phyloP scores from a whole-genome alignment of 2,329 filamentous ascomycete genomes.

The Talaromyces piceae region DNA sequence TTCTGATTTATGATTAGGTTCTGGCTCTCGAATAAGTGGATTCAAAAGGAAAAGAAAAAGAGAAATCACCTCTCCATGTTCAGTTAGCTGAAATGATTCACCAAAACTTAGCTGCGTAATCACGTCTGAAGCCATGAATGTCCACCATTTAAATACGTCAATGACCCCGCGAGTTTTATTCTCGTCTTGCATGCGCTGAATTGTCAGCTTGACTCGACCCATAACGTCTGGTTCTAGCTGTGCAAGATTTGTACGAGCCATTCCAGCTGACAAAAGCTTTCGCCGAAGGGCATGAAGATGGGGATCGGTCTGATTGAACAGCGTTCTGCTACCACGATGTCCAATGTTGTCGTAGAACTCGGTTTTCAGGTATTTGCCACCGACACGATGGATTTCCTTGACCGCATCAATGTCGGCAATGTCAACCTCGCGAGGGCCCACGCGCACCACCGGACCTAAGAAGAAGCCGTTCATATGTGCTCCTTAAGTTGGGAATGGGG shows the following conservation, averaged over 20 bases:
- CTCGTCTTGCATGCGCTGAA: slow-evolving; percentile 41
- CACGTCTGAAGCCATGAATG: slow-evolving; percentile 49
- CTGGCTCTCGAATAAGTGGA: neutral
- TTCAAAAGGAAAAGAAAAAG: slow-evolving; percentile 7
- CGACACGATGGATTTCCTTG: slow-evolving; percentile 29
- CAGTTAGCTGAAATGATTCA: slow-evolving; percentile 48
- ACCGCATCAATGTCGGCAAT: slow-evolving; percentile 31
- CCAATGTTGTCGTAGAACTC: slow-evolving; percentile 23
- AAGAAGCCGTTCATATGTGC: neutral
- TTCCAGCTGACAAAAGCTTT: slow-evolving; percentile 33
- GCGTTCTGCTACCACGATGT: slow-evolving; percentile 15
- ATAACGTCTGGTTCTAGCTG: slow-evolving; percentile 36
- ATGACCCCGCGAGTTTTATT: slow-evolving; percentile 27
- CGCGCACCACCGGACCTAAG: slow-evolving; percentile 26
- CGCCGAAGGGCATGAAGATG: slow-evolving; percentile 35
- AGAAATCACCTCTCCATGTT: slow-evolving; percentile 41
- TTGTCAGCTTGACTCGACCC: slow-evolving; percentile 31
- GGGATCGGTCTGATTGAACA: slow-evolving; percentile 38
- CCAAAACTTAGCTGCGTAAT: slow-evolving; percentile 50
- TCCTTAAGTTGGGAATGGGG: neutral
- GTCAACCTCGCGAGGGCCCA: slow-evolving; percentile 20
- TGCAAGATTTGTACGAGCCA: slow-evolving; percentile 16
- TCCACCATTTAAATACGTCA: slow-evolving; percentile 49
- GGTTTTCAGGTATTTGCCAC: slow-evolving; percentile 26
- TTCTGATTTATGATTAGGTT: slow-evolving; percentile 20